Percentiles rank a stretch among this genome's conserved stretches.
These are phyloP conservation scores for Diaporthe sp. DNA, from an alignment of 2,329 filamentous ascomycete species.

Conservation along the genomic window DNA sequence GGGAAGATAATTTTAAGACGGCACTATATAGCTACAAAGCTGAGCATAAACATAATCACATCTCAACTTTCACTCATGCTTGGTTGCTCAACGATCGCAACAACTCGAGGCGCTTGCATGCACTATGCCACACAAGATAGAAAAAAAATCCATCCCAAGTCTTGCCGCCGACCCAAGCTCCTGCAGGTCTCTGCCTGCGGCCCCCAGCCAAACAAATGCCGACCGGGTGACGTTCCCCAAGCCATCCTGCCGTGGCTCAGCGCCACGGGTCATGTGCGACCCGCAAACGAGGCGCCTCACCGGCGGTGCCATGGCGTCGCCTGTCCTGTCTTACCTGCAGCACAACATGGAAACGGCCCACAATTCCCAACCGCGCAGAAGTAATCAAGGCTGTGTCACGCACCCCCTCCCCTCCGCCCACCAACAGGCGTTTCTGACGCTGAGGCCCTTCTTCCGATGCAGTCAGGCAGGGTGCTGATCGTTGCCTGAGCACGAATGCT, in stretches of 20 bases:
- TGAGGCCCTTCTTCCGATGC: neutral
- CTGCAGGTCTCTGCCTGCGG: constrained; percentile 26
- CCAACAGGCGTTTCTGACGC: neutral
- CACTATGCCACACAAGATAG: neutral
- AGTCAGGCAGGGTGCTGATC: constrained; percentile 7
- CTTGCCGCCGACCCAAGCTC: constrained; percentile 1
- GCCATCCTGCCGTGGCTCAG: constrained; percentile 3
- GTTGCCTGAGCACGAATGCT: neutral
- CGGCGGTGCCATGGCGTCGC: constrained; percentile 23
- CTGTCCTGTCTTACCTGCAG: constrained; percentile 7
- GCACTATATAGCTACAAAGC: neutral
- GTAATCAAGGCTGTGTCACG: neutral
- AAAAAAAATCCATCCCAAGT: neutral
- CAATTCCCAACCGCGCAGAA: neutral
- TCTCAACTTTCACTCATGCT: neutral
- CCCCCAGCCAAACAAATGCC: constrained; percentile 28
- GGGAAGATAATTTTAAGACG: neutral
- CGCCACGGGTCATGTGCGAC: constrained; percentile 23
- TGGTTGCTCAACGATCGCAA: neutral
- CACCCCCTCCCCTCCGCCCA: neutral
- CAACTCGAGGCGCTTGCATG: neutral
- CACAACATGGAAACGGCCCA: neutral
- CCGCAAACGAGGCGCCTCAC: neutral
- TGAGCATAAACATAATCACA: constrained; percentile 16
- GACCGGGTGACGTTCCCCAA: constrained; percentile 4